A percentile compares a stretch with the other conserved stretches of the same genome.
Conservation (phyloP, 495 filamentous ascomycete genomes). For the Podospora pseudopauciseta region DNA sequence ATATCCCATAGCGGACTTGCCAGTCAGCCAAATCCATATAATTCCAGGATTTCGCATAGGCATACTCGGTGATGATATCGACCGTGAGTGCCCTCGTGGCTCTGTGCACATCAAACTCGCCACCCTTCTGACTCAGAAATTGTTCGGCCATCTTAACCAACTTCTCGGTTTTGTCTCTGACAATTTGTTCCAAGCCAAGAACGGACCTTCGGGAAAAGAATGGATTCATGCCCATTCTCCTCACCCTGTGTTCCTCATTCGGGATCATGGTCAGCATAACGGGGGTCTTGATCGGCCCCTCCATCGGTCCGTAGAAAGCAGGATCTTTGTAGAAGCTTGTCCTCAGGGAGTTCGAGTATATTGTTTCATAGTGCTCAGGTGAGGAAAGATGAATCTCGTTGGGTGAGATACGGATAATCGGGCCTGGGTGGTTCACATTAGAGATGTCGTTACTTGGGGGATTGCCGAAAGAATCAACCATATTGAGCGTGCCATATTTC, state of each 20-base stretch:
- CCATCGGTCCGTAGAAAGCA: constrained; percentile 20
- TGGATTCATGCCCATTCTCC: constrained; percentile 31
- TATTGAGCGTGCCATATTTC: constrained; percentile 16
- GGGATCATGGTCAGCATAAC: constrained; percentile 22
- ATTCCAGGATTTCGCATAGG: constrained; percentile 34
- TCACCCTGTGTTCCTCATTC: constrained; percentile 31
- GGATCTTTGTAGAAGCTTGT: constrained; percentile 33
- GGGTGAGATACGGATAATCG: constrained; percentile 39
- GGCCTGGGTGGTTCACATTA: neutral
- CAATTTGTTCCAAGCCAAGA: constrained; percentile 30
- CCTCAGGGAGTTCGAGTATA: constrained; percentile 28
- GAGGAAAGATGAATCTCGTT: constrained; percentile 41
- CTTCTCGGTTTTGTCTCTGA: constrained; percentile 22
- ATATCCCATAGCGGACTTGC: neutral
- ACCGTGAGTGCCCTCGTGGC: constrained; percentile 36
- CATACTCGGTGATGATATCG: constrained; percentile 46
- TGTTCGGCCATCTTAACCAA: constrained; percentile 19
- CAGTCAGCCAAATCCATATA: constrained; percentile 12
- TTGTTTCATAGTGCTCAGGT: constrained; percentile 37
- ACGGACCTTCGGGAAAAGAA: constrained; percentile 22
- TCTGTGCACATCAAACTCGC: constrained; percentile 30
- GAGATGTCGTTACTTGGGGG: neutral
- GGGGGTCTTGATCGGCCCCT: constrained; percentile 10
- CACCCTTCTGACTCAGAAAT: constrained; percentile 4
- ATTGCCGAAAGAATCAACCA: neutral